Conservation (phyloP, 2,329 filamentous ascomycete genomes). For the Fusarium denticulatum region DNA sequence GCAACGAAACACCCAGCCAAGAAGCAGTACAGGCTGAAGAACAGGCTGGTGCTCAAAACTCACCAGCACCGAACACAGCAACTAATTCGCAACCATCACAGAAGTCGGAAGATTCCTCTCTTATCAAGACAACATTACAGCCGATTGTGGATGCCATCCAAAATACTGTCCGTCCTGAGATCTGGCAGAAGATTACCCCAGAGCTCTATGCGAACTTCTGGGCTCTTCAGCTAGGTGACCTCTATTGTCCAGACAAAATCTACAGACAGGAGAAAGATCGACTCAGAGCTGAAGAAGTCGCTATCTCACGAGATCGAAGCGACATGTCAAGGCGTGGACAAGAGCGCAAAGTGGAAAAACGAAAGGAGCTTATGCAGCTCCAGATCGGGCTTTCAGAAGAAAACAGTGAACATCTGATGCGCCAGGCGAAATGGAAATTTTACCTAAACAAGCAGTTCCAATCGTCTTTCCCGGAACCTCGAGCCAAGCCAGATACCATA, state of each 20-base stretch:
- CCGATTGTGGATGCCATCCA: conserved; percentile 77
- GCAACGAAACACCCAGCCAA: conserved; percentile 41
- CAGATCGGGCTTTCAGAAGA: conserved; percentile 78
- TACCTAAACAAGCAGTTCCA: conserved; percentile 80
- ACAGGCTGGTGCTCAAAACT: conserved; percentile 44
- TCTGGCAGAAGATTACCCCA: conserved; percentile 76
- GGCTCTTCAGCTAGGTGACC: conserved; percentile 85
- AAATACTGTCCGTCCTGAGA: conserved; percentile 66
- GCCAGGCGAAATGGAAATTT: conserved; percentile 72
- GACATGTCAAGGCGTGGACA: conserved; percentile 75
- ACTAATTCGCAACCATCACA: conserved; percentile 43
- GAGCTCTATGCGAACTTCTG: conserved; percentile 93
- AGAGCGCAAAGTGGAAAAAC: conserved; percentile 71
- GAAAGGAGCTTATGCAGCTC: conserved; percentile 74
- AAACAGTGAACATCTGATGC: conserved; percentile 73
- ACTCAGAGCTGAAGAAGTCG: conserved; percentile 72
- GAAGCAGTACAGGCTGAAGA: conserved; percentile 45
- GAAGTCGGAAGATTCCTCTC: conserved; percentile 49
- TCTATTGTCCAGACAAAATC: conserved; percentile 78
- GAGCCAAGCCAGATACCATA: conserved; percentile 70
- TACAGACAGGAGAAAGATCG: conserved; percentile 81
- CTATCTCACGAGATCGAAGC: conserved; percentile 75
- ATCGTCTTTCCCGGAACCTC: conserved; percentile 78
- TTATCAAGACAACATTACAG: conserved; percentile 61
- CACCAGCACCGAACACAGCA: conserved; percentile 13